Base-by-base conservation (phyloP, 148 eudicot genomes). In the Vaccinium myrtillus region DNA sequence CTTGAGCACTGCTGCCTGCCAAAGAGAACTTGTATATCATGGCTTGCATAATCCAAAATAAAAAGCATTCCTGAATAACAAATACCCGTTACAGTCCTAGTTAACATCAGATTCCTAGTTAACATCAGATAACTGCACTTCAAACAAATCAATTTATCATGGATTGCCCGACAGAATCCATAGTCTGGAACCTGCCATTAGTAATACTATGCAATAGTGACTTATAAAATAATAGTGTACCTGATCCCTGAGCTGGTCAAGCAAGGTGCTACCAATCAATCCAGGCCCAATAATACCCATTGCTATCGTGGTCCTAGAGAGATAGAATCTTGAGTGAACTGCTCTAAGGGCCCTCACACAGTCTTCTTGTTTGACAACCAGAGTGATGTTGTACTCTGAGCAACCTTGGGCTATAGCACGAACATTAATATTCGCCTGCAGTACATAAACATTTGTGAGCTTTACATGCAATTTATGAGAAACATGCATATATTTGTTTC, bases 371-470 rank as follows among this genome's bases (percentile, higher is more conserved):
- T 93, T 95, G 79, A 97, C 81, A 51, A 97, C 99, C 53, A 95
- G 96, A 50, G 99, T 97, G 32, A 97, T 87, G 82, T 97, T 97
- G 87, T 97, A 94, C 91, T 97, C 99, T 53, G 99, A 95, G 87
- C 98, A 97, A 46, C 99, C 98, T 92, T 97, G 99, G 71, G 99
- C 99, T 89, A 97, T 97, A 82, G 99, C 99, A 79, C 99, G 95
- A 46, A 97, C 88, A 87, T 97, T 97, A 67, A 97, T 97, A 86
- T 92, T 97, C 63, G 98, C 99, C 98, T 97, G 95, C 88, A 91
- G 21, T 63, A 77, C 21, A 83, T 69, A 82, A 79, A 43, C 49
- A 55, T 85, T 36, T 23, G 49, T 79, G 23, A 87, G 61, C 23
- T 59, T 50, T 51, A 51, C 27, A 2, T 36, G 36, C 25, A 56